Evolutionary conservation across 768 basidiomycete species (phyloP).

Genomic region (Guyanaporus albipodus): DNA sequence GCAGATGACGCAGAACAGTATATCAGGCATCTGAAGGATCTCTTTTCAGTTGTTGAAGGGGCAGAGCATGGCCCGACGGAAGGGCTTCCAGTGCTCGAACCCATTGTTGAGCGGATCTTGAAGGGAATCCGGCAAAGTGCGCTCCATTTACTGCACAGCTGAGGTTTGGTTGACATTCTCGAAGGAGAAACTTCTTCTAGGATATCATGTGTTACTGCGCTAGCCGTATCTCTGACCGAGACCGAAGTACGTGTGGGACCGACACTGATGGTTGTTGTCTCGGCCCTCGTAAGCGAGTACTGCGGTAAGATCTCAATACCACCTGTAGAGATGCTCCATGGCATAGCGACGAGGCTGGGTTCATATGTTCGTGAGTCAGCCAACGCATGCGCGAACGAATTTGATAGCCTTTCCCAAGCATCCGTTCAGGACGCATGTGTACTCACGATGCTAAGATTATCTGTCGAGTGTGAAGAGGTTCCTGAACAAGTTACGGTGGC

Average conservation of each 20-base stretch:
- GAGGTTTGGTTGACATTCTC: constrained; percentile 9
- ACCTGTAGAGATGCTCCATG: constrained; percentile 45
- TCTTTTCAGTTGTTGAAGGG: constrained; percentile 38
- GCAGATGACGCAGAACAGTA: constrained; percentile 55
- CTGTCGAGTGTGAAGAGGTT: constrained; percentile 53
- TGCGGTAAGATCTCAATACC: constrained; percentile 47
- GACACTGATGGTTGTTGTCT: constrained; percentile 62
- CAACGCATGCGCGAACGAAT: constrained; percentile 8
- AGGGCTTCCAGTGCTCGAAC: constrained; percentile 47
- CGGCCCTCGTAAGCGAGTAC: constrained; percentile 65
- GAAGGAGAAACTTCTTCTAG: constrained; percentile 41
- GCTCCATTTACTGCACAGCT: constrained; percentile 6
- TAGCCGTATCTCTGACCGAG: constrained; percentile 44
- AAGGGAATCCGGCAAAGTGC: constrained; percentile 48
- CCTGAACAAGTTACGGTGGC: constrained; percentile 41
- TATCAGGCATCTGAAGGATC: constrained; percentile 45
- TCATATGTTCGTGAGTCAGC: constrained; percentile 42
- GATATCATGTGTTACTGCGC: constrained; percentile 41
- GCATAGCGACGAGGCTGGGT: constrained; percentile 40
- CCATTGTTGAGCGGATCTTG: constrained; percentile 54
- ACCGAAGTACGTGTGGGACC: constrained; percentile 40
- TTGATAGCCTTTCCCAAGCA: constrained; percentile 36
- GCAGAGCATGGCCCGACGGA: constrained; percentile 23
- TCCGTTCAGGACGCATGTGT: constrained; percentile 72
- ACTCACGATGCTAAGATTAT: constrained; percentile 65